phyloP scores from a whole-genome alignment of 2,329 filamentous ascomycete genomes.

The Fusarium nygamai region DNA sequence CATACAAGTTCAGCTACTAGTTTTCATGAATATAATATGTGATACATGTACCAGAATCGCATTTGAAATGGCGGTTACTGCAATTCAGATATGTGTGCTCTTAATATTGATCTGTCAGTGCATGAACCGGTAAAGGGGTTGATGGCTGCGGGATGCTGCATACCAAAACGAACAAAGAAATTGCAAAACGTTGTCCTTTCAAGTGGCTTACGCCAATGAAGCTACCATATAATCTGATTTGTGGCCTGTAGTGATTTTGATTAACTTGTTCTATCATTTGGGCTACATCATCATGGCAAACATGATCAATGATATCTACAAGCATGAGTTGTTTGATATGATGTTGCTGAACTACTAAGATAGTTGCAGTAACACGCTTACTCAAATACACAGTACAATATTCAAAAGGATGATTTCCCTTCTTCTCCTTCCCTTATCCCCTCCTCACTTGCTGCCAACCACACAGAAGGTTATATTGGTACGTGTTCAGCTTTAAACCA shows the following conservation, averaged over 20 bases:
- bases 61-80: not conserved
- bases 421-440: not conserved
- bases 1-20: not conserved
- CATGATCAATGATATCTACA: not conserved
- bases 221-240: not conserved
- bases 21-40: not conserved
- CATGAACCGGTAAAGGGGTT: not conserved
- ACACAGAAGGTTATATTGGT: not conserved
- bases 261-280: not conserved
- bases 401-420: not conserved
- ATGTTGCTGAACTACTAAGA: not conserved
- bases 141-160: not conserved
- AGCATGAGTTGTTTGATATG: not conserved
- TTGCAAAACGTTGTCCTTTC: not conserved
- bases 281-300: not conserved
- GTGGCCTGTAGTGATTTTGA: not conserved
- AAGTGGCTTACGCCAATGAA: not conserved
- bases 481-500: too few relatives aligned
- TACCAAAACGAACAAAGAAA: not conserved
- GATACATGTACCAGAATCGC: too few relatives aligned
- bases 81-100: not conserved
- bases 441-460: not conserved
- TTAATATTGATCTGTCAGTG: not conserved
- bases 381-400: not conserved
- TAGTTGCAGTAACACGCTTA: not conserved